These are phyloP conservation scores for Globisporangium perplexum DNA, from an alignment of 352 stramenopile genomes.

Conservation along the genomic window DNA sequence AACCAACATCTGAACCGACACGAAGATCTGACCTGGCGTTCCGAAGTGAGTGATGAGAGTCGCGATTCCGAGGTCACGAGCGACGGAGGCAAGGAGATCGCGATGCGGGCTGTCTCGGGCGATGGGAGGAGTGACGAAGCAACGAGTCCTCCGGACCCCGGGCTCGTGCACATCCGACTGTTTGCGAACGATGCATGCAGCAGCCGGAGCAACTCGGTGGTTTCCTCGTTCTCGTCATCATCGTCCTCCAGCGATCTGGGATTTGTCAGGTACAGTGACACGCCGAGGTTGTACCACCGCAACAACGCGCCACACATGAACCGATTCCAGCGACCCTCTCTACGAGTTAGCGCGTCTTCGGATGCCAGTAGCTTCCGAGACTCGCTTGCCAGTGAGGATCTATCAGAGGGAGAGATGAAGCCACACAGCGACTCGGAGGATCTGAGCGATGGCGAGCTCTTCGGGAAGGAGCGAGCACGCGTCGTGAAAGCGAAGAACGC, in stretches of 20 bases:
- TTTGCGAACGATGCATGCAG: not conserved
- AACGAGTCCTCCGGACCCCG: no score
- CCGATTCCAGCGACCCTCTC: not conserved
- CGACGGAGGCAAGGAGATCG: not conserved
- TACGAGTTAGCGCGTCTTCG: not conserved
- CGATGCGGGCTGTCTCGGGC: not conserved
- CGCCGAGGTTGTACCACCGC: not conserved
- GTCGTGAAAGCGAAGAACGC: slow-evolving; percentile 25
- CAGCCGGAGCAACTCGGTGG: not conserved
- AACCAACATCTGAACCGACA: no score
- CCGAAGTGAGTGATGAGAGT: not conserved
- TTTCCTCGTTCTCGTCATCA: not conserved
- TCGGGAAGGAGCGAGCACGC: slow-evolving; percentile 20
- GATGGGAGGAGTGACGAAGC: no score
- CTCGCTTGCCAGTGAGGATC: slow-evolving; percentile 28
- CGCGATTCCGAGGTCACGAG: not conserved
- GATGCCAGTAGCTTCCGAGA: slow-evolving; percentile 17
- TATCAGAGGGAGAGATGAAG: slow-evolving; percentile 40
- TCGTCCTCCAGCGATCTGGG: not conserved
- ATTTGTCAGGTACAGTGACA: not conserved
- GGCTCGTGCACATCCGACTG: not conserved
- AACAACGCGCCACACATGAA: not conserved
- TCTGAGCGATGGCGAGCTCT: slow-evolving; percentile 69
- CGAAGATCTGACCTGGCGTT: not conserved
- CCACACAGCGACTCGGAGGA: slow-evolving; percentile 13